Conservation (phyloP, 208 protist genomes). For the Angomonas ambiguus region DNA sequence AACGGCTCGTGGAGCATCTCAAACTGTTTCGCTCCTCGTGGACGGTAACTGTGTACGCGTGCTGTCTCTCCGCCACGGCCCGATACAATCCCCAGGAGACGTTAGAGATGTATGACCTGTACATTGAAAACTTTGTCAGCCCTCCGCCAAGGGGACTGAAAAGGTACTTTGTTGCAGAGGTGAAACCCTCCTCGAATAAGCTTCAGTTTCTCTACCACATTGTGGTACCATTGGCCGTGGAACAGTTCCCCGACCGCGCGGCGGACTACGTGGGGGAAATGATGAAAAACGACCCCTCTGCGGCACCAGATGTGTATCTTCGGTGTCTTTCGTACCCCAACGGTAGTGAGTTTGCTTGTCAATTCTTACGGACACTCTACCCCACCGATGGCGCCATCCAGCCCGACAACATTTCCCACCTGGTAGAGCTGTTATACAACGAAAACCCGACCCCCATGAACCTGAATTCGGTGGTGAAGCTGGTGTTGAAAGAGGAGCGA, state of each 20-base stretch:
- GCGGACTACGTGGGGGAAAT: slow-evolving; percentile 50
- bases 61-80: slow-evolving; percentile 61
- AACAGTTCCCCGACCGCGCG: slow-evolving; percentile 33
- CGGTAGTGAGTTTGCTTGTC: slow-evolving; percentile 28
- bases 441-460: slow-evolving; percentile 61
- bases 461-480: slow-evolving; percentile 57
- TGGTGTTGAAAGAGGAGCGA: slow-evolving; percentile 19
- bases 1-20: slow-evolving; percentile 45
- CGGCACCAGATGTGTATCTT: slow-evolving; percentile 62
- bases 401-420: not conserved
- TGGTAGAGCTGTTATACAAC: slow-evolving; percentile 35
- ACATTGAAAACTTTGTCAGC: slow-evolving; percentile 14
- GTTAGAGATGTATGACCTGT: slow-evolving; percentile 45
- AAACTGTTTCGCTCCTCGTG: slow-evolving; percentile 48
- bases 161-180: slow-evolving; percentile 1
- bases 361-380: slow-evolving; percentile 13
- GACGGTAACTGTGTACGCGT: slow-evolving; percentile 62
- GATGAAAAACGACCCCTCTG: slow-evolving; percentile 45
- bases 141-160: not conserved
- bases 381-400: not conserved
- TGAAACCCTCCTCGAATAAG: not conserved
- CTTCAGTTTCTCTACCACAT: slow-evolving; percentile 75
- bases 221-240: slow-evolving; percentile 59
- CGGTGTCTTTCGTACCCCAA: slow-evolving; percentile 36
- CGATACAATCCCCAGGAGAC: slow-evolving; percentile 45